Base-by-base conservation (phyloP, 495 filamentous ascomycete species). In the Massariosphaeria phaeospora region DNA sequence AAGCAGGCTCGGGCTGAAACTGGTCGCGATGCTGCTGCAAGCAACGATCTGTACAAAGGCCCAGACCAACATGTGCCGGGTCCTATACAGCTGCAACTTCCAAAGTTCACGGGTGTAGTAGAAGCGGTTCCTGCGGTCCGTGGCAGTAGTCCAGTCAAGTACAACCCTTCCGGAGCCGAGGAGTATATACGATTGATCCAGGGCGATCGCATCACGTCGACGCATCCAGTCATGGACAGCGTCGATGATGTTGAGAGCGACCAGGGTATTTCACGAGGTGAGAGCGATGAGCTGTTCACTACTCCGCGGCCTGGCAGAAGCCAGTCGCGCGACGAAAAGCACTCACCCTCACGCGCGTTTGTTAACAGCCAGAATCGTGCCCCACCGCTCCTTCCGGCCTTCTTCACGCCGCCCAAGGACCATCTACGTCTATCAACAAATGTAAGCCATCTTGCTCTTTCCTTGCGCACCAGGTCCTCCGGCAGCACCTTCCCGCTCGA, bases 61-160 rank as follows among this genome's bases (percentile, higher is more conserved):
- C 31, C n/a, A 33, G 15, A 48, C 10, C 27, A 21, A 10, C 25
- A 21, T 40, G 8, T 40, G 5, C 17, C 20, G 20, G 38, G 38
- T 21, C 17, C 17, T 8, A 21, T 21, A 21, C 8, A 5, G 3
- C 6, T 36, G 17, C 27, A n/a, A 4, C 18, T 46, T 13, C 51
- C 41, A 3, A 29, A 26, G 1, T 36, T 54, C 15, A 6, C 4
- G 13, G 36, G 10, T 11, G 18, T n/a, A 15, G 18, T 29, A 33
- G 26, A 36, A 12, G 27, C 49, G n/a, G 31, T 48, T 36, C 31
- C 55, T 0, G 29, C 17, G 24, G 20, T 33, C 2, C 43, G 38
- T 36, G 40, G 46, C 23, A 29, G 23, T 8, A 60, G 59, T 45
- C 59, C 60, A 21, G 33, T 38, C 3, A 59, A 58, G 21, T 52